Base-by-base conservation (phyloP, 805 yeast genomes). In the Geotrichum ghanense region DNA sequence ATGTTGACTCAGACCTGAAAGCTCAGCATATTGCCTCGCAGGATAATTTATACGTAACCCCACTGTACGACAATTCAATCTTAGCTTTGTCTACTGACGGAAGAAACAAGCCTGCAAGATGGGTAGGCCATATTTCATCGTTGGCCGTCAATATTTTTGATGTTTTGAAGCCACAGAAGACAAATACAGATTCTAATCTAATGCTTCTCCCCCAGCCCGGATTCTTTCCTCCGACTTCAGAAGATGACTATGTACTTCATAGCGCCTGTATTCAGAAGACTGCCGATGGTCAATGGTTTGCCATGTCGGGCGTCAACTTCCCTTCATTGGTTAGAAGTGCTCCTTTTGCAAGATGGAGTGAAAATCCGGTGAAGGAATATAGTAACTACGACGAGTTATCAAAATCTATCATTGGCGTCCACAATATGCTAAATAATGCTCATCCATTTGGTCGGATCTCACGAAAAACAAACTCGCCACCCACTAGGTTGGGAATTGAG, bases 311-410 rank as follows among this genome's bases (percentile, higher is more conserved):
- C 53, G 60, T 65, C 21, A 73, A 79, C 53, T 90, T 81, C 59
- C 96, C 96, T 0, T 79, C 94, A 0, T 64, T 90, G 43, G 87
- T 90, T 6, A 76, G 78, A 47, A 75, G 86, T 5, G 92, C 96
- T 0, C 90, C 95, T 0, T 56, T 74, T 1, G 81, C 95, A 0
- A 70, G 74, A 44, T 87, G 81, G 64, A 78, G 74, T 37, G 52
- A 62, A 19, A 55, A 46, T 22, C 40, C 43, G n/a, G 45, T 35
- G 16, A 9, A 26, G 10, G 44, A 21, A 21, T 44, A 49, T 21
- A 34, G 26, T 14, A 45, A 27, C 3, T 43, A 46, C 12, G 46
- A 47, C 5, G 49, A 47, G 17, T 42, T 53, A 12, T 24, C 41
- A 19, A 42, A 45, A 7, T 50, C 54, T 16, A 21, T 56, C 7